Evolutionary conservation across 306 rosid genomes (phyloP).

Genomic region (Carpinus viminea): DNA sequence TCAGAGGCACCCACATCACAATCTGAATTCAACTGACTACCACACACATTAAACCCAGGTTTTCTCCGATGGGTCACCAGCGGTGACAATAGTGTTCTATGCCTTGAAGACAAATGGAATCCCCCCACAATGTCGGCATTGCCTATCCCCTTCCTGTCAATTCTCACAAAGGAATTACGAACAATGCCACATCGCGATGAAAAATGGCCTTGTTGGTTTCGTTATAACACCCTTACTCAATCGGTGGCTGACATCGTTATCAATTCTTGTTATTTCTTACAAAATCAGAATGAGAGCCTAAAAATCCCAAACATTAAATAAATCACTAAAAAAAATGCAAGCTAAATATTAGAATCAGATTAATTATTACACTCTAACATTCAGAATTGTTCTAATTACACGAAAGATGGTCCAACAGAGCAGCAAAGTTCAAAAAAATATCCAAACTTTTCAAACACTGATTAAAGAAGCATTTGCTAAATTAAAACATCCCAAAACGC

Average conservation of each 20-base stretch:
- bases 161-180: conserved; percentile 12
- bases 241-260: conserved; percentile 35
- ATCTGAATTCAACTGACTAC: conserved; percentile 42
- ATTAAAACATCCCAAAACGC: not conserved
- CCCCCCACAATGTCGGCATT: conserved; percentile 26
- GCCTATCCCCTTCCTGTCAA: conserved; percentile 29
- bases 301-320: not conserved
- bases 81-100: conserved; percentile 7
- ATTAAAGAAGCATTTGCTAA: not conserved
- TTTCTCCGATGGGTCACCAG: conserved; percentile 38
- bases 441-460: not conserved
- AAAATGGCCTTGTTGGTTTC: conserved; percentile 14
- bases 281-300: not conserved
- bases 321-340: not conserved
- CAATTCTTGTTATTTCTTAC: conserved; percentile 8
- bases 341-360: no score
- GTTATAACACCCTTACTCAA: conserved; percentile 10
- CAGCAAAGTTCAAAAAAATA: not conserved
- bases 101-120: conserved; percentile 21
- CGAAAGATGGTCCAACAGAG: not conserved
- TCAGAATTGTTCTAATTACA: not conserved
- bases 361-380: not conserved
- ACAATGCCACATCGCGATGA: conserved; percentile 7
- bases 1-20: conserved; percentile 33
- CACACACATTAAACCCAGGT: conserved; percentile 22